These are phyloP conservation scores for Exserohilum rostratum DNA, from an alignment of 2,329 filamentous ascomycete species.

Conservation along the genomic window DNA sequence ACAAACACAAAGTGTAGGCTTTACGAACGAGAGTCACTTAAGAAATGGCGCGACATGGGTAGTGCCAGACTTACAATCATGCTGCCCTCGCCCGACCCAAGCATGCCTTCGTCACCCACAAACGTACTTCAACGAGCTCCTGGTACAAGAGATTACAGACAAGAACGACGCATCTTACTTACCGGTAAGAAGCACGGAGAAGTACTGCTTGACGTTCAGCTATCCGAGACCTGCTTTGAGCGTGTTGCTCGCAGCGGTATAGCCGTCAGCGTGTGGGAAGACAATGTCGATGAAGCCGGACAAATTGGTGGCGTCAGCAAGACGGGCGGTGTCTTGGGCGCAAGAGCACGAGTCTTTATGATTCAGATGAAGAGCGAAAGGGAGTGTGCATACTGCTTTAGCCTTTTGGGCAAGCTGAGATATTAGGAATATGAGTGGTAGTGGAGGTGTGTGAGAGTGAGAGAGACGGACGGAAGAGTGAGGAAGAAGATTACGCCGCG, in stretches of 20 bases:
- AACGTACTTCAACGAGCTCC: conserved; percentile 42
- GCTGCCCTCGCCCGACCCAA: conserved; percentile 67
- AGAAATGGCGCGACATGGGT: conserved; percentile 91
- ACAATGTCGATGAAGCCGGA: conserved; percentile 49
- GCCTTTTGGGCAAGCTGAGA: conserved; percentile 56
- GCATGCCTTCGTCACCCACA: conserved; percentile 37
- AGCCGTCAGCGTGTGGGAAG: conserved; percentile 85
- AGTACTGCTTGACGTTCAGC: conserved; percentile 79
- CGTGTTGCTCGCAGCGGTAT: conserved; percentile 84
- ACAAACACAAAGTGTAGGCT: conserved; percentile 85
- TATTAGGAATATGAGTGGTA: conserved; percentile 41
- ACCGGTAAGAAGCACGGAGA: conserved; percentile 71
- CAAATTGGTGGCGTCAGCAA: conserved; percentile 67
- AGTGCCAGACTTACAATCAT: conserved; percentile 83
- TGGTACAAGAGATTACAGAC: conserved; percentile 53
- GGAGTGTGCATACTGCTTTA: conserved; percentile 57
- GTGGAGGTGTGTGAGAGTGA: neutral
- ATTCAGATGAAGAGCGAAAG: conserved; percentile 60
- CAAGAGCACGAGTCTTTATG: conserved; percentile 67
- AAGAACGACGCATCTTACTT: conserved; percentile 84
- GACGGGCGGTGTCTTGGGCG: conserved; percentile 63
- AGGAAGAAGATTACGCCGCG: neutral
- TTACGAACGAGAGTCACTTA: conserved; percentile 74
- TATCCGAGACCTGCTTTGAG: conserved; percentile 85
- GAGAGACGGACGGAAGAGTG: neutral